Conservation (phyloP, 352 stramenopile genomes). For the Phytophthora quininea region DNA sequence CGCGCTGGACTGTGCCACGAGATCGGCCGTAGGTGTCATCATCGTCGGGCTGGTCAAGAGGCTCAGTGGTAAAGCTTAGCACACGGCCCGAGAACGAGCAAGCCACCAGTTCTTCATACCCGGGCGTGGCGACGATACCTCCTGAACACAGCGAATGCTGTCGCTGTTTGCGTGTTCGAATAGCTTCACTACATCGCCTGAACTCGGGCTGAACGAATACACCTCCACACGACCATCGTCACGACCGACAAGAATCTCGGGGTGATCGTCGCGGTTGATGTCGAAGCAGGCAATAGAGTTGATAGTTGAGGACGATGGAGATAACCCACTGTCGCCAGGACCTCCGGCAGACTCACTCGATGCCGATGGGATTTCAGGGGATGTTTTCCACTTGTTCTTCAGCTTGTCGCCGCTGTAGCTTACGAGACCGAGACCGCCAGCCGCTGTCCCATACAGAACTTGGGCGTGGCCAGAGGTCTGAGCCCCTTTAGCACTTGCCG, state of each 20-base stretch:
- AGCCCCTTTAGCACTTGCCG: conserved; percentile 20
- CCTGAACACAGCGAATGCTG: conserved; percentile 77
- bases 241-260: conserved; percentile 78
- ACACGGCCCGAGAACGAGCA: conserved; percentile 83
- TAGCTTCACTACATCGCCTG: conserved; percentile 58
- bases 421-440: conserved; percentile 60
- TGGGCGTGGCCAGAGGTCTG: conserved; percentile 32
- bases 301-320: conserved; percentile 47
- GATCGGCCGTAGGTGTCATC: conserved; percentile 83
- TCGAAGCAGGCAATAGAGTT: conserved; percentile 84
- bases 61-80: conserved; percentile 85
- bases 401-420: conserved; percentile 78
- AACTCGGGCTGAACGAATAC: conserved; percentile 57
- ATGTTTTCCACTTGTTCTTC: conserved; percentile 75
- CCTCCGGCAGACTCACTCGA: conserved; percentile 11
- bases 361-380: conserved; percentile 30
- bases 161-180: conserved; percentile 77
- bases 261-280: conserved; percentile 80
- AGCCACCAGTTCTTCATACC: conserved; percentile 77
- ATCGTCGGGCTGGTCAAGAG: conserved; percentile 70
- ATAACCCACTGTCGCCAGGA: conserved; percentile 16
- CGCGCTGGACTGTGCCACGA: conserved; percentile 73
- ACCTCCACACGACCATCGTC: conserved; percentile 85
- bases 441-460: conserved; percentile 75
- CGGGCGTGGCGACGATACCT: conserved; percentile 71